Evolutionary conservation across 345 rosid genomes (phyloP), one percentile per base, ranked within the genome.

Genomic region (Dovyalis caffra): DNA sequence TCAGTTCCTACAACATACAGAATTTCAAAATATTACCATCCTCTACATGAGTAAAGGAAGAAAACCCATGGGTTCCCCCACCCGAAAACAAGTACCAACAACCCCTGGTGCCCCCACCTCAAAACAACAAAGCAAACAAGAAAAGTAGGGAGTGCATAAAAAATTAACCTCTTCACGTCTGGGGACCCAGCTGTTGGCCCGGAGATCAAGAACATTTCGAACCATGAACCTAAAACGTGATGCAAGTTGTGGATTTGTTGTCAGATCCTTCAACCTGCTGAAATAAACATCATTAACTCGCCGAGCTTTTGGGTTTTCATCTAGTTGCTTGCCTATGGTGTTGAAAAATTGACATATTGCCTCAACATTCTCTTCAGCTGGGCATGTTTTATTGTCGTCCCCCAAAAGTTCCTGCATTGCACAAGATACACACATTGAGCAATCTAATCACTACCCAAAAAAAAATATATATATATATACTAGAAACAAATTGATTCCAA

Each of bases 251-350:
- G 90, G 84, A 69, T 91, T 88, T 69, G 77, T 43, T 12, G 92
- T 76, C 72, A 93, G 71, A 31, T 87, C 94, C 78, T 85, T 93
- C 88, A 91, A 64, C 66, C 90, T 81, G 31, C 9, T 72, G 45
- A 90, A 89, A 75, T 91, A 93, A 33, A 21, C 18, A 74, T 91
- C 97, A 64, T 90, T 93, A 53, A 88, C 77, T 20, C 84, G 87
- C 74, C 90, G 82, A 23, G 95, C 83, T 81, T 83, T 88, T 21
- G 82, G 84, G 69, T 86, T 69, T 80, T 90, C 90, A 70, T 91
- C 98, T 37, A 93, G 97, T 81, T 91, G 91, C 84, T 87, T 93
- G 29, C 98, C 98, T 47, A 88, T 93, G 61, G 90, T 93, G 66
- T 78, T 87, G 79, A 93, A 88, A 70, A 93, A 88, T 51, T 91